Evolutionary conservation across 1,139 yeast genomes (phyloP).

Genomic region (Yamadazyma spencermartinsiae): DNA sequence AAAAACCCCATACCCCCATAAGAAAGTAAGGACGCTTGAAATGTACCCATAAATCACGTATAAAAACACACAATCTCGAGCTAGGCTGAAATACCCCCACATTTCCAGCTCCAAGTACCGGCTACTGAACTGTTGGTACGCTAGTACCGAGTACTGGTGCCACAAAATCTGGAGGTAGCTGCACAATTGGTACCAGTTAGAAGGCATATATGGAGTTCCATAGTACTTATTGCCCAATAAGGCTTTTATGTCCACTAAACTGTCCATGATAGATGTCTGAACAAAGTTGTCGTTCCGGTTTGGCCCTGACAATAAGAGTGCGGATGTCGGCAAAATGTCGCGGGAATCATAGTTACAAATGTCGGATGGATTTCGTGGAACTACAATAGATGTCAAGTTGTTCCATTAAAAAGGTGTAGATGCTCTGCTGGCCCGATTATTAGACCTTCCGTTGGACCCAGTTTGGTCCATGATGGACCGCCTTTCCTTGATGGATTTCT

Average conservation of each 20-base stretch:
- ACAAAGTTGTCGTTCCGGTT: no score
- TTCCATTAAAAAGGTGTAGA: slow-evolving; percentile 34
- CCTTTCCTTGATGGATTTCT: slow-evolving; percentile 41
- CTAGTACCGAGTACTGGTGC: background rate
- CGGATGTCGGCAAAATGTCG: no score
- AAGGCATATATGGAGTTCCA: slow-evolving; percentile 18
- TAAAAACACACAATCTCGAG: slow-evolving; percentile 28
- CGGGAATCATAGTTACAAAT: no score
- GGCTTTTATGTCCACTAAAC: background rate
- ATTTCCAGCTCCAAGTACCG: slow-evolving; percentile 12
- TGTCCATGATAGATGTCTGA: background rate
- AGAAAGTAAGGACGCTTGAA: slow-evolving; percentile 8
- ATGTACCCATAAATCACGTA: slow-evolving; percentile 19
- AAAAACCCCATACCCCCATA: slow-evolving; percentile 44
- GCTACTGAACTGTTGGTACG: slow-evolving; percentile 3
- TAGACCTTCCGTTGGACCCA: slow-evolving; percentile 33
- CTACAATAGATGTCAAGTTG: background rate
- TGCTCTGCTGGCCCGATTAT: slow-evolving; percentile 40
- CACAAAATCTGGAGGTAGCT: slow-evolving; percentile 5
- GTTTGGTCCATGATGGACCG: slow-evolving; percentile 31
- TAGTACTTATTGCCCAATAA: slow-evolving; percentile 7
- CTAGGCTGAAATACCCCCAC: slow-evolving; percentile 18
- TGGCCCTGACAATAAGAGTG: no score
- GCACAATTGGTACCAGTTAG: slow-evolving; percentile 10
- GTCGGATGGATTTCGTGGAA: no score